Evolutionary conservation across 768 basidiomycete species (phyloP), one percentile per base, ranked within the genome.

Genomic region (Termitomyces sp.): DNA sequence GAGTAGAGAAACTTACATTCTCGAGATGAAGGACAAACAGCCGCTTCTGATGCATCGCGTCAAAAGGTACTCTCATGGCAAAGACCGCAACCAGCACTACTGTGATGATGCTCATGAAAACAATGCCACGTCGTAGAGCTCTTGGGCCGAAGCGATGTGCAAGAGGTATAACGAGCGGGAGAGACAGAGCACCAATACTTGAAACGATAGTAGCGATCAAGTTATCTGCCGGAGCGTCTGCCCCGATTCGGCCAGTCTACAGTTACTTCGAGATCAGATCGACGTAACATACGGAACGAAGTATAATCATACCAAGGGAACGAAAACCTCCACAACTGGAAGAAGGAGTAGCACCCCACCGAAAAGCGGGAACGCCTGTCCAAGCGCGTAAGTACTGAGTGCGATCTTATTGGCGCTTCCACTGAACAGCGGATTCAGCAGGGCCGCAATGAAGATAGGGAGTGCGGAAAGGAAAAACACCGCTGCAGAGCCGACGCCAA

Each of bases 11-110:
- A 64, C 86, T 63, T 67, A 94, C 94, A 64, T 98, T 92, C 71
- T 96, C 92, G 61, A 86, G 77, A 66, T 93, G 87, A 42, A 97
- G 71, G 34, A 94, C 79, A 64, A 92, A 94, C 49, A 96, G 49
- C 55, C 96, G 76, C 72, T 92, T 92, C 63, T 94, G 95, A 67
- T 98, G 96, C 78, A 84, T 83, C 16, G 65, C 70, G 64, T 97
- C 94, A 68, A 94, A 98, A 0, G 89, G 85, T 5, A 72, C 69
- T 42, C 79, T 72, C 62, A 72, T 68, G 6, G 80, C 75, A 69
- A 93, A 93, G 42, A 85, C 68, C 0, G 82, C 86, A 60, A 91
- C 82, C 2, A 77, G 60, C 9, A 78, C 62, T 0, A 77, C 76
- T 0, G 83, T 82, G 1, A 74, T 47, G 34, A 85, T 63, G 26